phyloP scores from a whole-genome alignment of 2,329 filamentous ascomycete species.

The Fusarium zealandicum region DNA sequence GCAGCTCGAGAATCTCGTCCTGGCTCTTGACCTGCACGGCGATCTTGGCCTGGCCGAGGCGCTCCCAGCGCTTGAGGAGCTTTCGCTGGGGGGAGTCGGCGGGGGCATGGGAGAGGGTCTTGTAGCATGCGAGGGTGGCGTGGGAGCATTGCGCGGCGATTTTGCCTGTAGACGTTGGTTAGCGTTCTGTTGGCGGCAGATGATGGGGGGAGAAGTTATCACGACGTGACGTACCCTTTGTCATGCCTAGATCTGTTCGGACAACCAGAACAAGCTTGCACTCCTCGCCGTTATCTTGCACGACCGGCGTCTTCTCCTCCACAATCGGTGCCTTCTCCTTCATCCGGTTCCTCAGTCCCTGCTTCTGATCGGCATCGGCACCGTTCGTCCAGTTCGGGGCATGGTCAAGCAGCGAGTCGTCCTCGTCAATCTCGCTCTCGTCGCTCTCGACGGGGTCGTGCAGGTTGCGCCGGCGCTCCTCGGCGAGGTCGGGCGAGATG shows the following conservation, averaged over 20 bases:
- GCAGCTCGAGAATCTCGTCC: constrained; percentile 76
- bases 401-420: constrained; percentile 66
- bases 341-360: constrained; percentile 56
- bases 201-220: too few species aligned
- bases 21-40: constrained; percentile 88
- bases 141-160: constrained; percentile 95
- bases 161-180: constrained; percentile 70
- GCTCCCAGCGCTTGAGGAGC: constrained; percentile 85
- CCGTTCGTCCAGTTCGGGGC: constrained; percentile 73
- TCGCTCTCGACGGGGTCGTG: constrained; percentile 72
- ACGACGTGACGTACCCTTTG: constrained; percentile 72
- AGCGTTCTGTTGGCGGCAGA: too few species aligned
- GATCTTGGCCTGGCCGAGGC: constrained; percentile 87
- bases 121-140: constrained; percentile 98
- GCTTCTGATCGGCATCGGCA: constrained; percentile 63
- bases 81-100: constrained; percentile 62
- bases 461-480: constrained; percentile 63
- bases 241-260: constrained; percentile 94
- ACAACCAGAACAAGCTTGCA: constrained; percentile 95
- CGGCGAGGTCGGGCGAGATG: constrained; percentile 61
- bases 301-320: constrained; percentile 52
- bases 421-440: constrained; percentile 71
- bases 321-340: constrained; percentile 52
- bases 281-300: constrained; percentile 67
- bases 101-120: constrained; percentile 70